phyloP scores from a whole-genome alignment of 768 basidiomycete genomes.

The Pleurotus tuber-regium region DNA sequence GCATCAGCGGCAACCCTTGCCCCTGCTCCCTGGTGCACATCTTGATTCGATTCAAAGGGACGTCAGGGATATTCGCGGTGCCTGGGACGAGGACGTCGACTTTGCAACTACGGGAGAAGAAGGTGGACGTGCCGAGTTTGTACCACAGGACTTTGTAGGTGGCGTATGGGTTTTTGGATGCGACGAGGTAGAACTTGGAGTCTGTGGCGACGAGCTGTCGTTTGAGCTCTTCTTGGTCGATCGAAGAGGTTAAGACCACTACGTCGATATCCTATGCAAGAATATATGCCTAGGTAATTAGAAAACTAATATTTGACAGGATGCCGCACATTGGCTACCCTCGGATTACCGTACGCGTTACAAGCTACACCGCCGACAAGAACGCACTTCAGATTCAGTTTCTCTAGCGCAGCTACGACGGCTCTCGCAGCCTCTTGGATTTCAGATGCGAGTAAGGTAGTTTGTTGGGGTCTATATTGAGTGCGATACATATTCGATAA shows the following conservation, averaged over 20 bases:
- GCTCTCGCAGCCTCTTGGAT: not conserved
- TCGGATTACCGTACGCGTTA: not conserved
- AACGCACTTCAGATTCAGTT: not conserved
- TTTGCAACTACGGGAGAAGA: slow-evolving; percentile 16
- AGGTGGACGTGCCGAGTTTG: not conserved
- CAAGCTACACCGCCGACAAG: slow-evolving; percentile 2
- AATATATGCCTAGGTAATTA: not conserved
- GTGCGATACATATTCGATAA: not conserved
- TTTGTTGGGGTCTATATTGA: not conserved
- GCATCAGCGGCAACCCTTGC: slow-evolving; percentile 11
- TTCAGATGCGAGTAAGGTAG: not conserved
- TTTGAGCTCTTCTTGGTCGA: slow-evolving; percentile 28
- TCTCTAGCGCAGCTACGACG: not conserved
- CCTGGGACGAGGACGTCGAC: slow-evolving; percentile 18
- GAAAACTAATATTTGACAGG: not conserved
- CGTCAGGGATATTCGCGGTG: slow-evolving; percentile 13
- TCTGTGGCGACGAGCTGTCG: slow-evolving; percentile 22
- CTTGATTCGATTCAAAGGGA: slow-evolving; percentile 9
- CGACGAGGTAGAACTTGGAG: slow-evolving; percentile 26
- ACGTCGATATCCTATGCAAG: slow-evolving; percentile 33
- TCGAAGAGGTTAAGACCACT: slow-evolving; percentile 26
- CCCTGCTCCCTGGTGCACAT: not conserved
- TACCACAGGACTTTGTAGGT: slow-evolving; percentile 28
- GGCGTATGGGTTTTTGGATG: slow-evolving; percentile 24
- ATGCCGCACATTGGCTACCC: not conserved